These are phyloP conservation scores for Dryadomyces quercivorus DNA, from an alignment of 2,329 filamentous ascomycete genomes.

Conservation along the genomic window DNA sequence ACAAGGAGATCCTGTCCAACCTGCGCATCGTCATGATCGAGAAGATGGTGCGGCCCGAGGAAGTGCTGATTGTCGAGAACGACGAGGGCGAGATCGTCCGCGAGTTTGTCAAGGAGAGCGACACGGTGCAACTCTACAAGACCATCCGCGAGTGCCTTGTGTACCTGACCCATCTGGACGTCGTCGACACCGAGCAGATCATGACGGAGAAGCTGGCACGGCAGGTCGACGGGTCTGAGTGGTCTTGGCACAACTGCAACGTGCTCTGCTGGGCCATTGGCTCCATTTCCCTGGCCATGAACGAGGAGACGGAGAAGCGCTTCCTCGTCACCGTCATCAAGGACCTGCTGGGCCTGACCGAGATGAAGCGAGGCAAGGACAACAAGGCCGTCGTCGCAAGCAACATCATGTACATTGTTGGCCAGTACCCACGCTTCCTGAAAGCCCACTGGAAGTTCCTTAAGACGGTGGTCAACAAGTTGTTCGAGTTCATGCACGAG, in stretches of 20 bases:
- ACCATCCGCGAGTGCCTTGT: constrained; percentile 95
- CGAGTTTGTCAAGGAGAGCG: constrained; percentile 98
- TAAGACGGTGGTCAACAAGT: constrained; percentile 98
- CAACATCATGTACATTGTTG: constrained; percentile 99
- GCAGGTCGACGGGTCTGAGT: constrained; percentile 90
- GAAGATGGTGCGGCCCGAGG: constrained; percentile 97
- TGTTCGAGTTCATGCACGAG: constrained; percentile 99
- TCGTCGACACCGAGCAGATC: constrained; percentile 93
- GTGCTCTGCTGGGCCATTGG: constrained; percentile 99
- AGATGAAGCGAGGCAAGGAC: constrained; percentile 99
- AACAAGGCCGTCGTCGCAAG: constrained; percentile 98
- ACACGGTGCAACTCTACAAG: constrained; percentile 98
- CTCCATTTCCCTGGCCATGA: constrained; percentile 97
- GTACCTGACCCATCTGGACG: constrained; percentile 93
- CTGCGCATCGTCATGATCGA: constrained; percentile 97
- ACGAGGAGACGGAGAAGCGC: constrained; percentile 96
- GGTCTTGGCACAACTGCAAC: constrained; percentile 99
- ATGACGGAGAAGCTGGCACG: constrained; percentile 97
- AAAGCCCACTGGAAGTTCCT: constrained; percentile 99
- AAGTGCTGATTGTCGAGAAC: constrained; percentile 98
- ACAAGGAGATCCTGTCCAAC: constrained; percentile 86
- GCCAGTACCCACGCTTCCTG: constrained; percentile 93
- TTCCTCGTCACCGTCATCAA: constrained; percentile 99
- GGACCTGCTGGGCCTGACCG: constrained; percentile 87
- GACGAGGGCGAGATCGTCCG: constrained; percentile 98